Evolutionary conservation across 2,329 filamentous ascomycete species (phyloP).

Genomic region (Gyromitra esculenta): DNA sequence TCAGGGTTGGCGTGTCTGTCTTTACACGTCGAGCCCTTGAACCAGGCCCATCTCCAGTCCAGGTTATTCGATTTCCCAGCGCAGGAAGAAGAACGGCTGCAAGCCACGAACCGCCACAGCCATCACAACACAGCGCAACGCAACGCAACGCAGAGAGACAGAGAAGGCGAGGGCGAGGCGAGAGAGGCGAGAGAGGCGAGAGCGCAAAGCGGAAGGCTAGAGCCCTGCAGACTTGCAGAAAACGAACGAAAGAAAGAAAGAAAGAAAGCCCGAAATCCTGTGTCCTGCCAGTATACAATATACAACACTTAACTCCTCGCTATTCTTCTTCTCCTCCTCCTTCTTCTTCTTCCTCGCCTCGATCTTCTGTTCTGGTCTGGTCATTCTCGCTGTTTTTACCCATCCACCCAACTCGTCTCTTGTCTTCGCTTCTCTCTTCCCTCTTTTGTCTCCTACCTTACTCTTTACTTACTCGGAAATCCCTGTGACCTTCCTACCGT

Average conservation of each 20-base stretch:
- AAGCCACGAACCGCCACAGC: constrained; percentile 26
- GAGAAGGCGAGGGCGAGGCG: constrained; percentile 14
- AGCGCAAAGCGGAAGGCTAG: neutral
- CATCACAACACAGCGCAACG: neutral
- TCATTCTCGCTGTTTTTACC: constrained; percentile 28
- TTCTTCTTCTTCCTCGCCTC: constrained; percentile 31
- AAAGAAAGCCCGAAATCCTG: neutral
- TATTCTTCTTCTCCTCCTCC: neutral
- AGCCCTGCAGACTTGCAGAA: constrained; percentile 37
- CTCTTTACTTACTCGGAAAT: constrained; percentile 26
- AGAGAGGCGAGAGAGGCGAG: too few relatives aligned
- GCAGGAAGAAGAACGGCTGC: constrained; percentile 22
- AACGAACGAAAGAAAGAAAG: constrained; percentile 16
- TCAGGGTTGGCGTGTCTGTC: neutral
- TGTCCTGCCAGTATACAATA: constrained; percentile 8
- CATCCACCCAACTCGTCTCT: constrained; percentile 1
- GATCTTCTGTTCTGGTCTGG: constrained; percentile 10
- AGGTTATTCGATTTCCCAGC: constrained; percentile 20
- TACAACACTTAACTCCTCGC: neutral
- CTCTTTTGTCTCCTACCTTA: constrained; percentile 9
- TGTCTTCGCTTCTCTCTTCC: constrained; percentile 23
- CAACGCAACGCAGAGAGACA: constrained; percentile 29
- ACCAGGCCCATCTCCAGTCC: constrained; percentile 3
- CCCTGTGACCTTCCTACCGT: constrained; percentile 42
- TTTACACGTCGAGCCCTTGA: neutral